Evolutionary conservation across 2,329 filamentous ascomycete genomes (phyloP).

Genomic region (Pestalotiopsis sp.): DNA sequence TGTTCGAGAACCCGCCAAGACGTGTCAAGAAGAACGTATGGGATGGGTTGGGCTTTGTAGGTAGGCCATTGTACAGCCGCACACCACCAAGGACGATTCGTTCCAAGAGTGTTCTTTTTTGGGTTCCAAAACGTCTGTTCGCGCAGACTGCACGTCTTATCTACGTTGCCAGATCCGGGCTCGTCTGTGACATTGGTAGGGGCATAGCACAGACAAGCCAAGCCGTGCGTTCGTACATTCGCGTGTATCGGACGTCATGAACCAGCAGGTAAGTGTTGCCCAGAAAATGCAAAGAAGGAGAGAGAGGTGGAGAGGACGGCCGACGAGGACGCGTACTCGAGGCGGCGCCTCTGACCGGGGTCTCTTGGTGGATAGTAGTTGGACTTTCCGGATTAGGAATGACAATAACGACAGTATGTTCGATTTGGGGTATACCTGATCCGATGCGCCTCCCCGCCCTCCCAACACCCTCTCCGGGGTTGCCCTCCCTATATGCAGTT

Average conservation of each 20-base stretch:
- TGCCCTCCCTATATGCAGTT: neutral
- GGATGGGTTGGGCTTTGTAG: too few species aligned
- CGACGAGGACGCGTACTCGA: neutral
- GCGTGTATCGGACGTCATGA: too few species aligned
- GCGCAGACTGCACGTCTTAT: neutral
- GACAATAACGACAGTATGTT: constrained; percentile 4
- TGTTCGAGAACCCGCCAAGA: too few species aligned
- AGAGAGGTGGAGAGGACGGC: neutral
- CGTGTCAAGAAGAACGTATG: too few species aligned
- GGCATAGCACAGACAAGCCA: too few species aligned
- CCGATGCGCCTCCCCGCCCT: neutral
- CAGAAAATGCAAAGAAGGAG: too few species aligned
- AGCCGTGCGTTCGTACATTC: too few species aligned
- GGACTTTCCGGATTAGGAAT: constrained; percentile 4
- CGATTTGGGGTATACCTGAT: neutral
- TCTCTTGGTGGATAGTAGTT: neutral
- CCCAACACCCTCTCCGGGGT: neutral
- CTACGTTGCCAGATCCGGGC: neutral
- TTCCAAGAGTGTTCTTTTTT: neutral
- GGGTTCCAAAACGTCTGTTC: neutral
- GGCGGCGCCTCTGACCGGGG: neutral
- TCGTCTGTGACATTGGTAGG: neutral
- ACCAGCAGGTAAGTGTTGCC: too few species aligned
- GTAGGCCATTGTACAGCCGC: too few species aligned
- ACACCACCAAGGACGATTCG: neutral